Percentiles rank a stretch among this genome's conserved stretches.
These are phyloP conservation scores for Rhinocladiella similis DNA, from an alignment of 2,329 filamentous ascomycete genomes.

Conservation along the genomic window DNA sequence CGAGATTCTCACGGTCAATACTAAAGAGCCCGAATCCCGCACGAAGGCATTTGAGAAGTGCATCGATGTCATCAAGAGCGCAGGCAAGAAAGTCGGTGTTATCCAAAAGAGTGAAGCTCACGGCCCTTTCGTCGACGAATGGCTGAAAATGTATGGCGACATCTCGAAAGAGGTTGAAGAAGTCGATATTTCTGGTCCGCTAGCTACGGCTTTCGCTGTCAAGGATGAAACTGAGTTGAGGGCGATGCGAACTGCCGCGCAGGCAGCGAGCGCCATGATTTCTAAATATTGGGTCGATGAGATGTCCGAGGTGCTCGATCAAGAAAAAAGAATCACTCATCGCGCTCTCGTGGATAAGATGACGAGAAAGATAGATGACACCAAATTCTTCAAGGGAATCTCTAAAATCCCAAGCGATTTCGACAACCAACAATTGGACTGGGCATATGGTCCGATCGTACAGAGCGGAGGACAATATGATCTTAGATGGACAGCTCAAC, in stretches of 20 bases:
- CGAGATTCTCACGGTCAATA: slow-evolving; percentile 78
- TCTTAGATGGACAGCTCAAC: slow-evolving; percentile 73
- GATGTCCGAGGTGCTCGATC: slow-evolving; percentile 93
- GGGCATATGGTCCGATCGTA: slow-evolving; percentile 85
- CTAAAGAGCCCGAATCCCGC: slow-evolving; percentile 89
- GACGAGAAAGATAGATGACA: slow-evolving; percentile 85
- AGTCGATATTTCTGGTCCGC: slow-evolving; percentile 77
- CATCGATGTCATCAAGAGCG: slow-evolving; percentile 79
- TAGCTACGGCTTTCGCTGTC: slow-evolving; percentile 85
- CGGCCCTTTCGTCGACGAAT: slow-evolving; percentile 93
- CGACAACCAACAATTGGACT: slow-evolving; percentile 85
- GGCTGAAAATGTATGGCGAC: slow-evolving; percentile 79
- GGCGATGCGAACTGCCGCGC: slow-evolving; percentile 89
- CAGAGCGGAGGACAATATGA: slow-evolving; percentile 97
- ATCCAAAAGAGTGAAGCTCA: slow-evolving; percentile 79
- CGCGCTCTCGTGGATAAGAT: slow-evolving; percentile 82
- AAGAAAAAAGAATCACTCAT: slow-evolving; percentile 96
- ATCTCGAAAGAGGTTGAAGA: slow-evolving; percentile 84
- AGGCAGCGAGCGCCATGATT: slow-evolving; percentile 92
- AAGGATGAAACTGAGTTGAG: slow-evolving; percentile 96
- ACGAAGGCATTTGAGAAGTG: slow-evolving; percentile 85
- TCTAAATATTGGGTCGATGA: slow-evolving; percentile 96
- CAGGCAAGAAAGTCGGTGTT: slow-evolving; percentile 88
- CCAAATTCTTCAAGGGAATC: slow-evolving; percentile 86
- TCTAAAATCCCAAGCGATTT: slow-evolving; percentile 83